Percentiles rank a stretch among this genome's conserved stretches.
phyloP scores from a whole-genome alignment of 2,329 filamentous ascomycete species.

The Lecanicillium sp. region DNA sequence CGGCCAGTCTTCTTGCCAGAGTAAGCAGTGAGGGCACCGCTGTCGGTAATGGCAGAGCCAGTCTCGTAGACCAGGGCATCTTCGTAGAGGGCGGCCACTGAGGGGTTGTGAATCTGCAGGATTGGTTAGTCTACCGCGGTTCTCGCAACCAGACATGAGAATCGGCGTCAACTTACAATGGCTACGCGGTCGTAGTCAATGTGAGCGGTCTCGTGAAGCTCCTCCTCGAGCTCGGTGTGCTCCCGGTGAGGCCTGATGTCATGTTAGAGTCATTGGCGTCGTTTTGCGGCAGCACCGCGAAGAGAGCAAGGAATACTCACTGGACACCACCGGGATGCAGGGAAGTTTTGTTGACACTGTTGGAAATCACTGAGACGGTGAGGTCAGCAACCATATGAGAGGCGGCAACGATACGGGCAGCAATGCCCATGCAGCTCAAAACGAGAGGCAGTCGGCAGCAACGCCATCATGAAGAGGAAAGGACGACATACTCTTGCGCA shows the following conservation, averaged over 20 bases:
- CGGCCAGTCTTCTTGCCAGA: conserved; percentile 97
- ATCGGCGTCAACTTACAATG: conserved; percentile 77
- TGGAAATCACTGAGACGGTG: conserved; percentile 39
- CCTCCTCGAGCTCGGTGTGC: conserved; percentile 95
- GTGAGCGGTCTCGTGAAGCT: conserved; percentile 94
- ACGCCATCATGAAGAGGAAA: conserved; percentile 8
- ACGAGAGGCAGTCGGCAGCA: too few species aligned
- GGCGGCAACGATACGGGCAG: too few species aligned
- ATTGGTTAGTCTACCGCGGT: neutral
- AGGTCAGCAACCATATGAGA: conserved; percentile 14
- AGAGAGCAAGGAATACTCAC: conserved; percentile 47
- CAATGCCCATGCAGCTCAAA: too few species aligned
- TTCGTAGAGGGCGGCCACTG: conserved; percentile 93
- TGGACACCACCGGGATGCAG: conserved; percentile 86
- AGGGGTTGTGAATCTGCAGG: conserved; percentile 72
- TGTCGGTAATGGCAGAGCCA: conserved; percentile 93
- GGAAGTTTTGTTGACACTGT: conserved; percentile 79
- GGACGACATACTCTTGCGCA: conserved; percentile 32
- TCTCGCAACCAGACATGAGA: too few species aligned
- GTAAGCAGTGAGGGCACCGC: conserved; percentile 92
- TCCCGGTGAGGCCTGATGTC: conserved; percentile 63
- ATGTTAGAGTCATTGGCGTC: conserved; percentile 17
- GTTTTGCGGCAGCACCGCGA: conserved; percentile 10
- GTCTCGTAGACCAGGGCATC: conserved; percentile 97
- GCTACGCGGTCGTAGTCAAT: conserved; percentile 98